Evolutionary conservation across 176 grass and related monocot species (phyloP), one percentile per base, ranked within the genome.

Genomic region (Saccharum spontaneum): DNA sequence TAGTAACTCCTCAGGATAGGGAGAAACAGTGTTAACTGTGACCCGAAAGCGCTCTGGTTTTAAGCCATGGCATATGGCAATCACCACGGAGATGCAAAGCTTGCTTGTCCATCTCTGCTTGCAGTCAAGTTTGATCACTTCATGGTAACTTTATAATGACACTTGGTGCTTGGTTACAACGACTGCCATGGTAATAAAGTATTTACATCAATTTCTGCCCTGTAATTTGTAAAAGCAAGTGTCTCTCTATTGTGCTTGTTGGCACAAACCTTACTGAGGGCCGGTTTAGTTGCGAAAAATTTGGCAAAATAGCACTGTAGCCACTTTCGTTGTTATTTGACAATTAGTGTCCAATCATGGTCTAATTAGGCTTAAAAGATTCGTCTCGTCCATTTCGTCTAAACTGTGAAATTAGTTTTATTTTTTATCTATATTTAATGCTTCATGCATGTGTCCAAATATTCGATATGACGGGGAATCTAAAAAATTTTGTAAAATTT

Each of bases 221-320:
- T 16, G 9, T 62, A 59, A 69, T 13, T 6, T 49, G 38, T 57
- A 44, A 30, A 67, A 67, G 49, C 10, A 75, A 62, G 54, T n/a
- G n/a, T 44, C 22, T 83, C 74, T 37, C 74, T 73, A 75, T 87
- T 49, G 0, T 74, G 69, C 75, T 8, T 83, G 10, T 59, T 86
- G 68, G 84, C 74, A 37, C 6, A 17, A 49, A 83, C 48, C 75
- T 69, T 83, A 73, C 80, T 90, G n/a, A n/a, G n/a, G n/a, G n/a
- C n/a, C n/a, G n/a, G n/a, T n/a, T n/a, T n/a, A n/a, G n/a, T n/a
- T n/a, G n/a, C n/a, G n/a, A n/a, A n/a, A n/a, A n/a, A n/a, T n/a
- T n/a, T n/a, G n/a, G n/a, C n/a, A n/a, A n/a, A n/a, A n/a, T n/a
- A n/a, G n/a, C n/a, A n/a, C n/a, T n/a, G n/a, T n/a, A n/a, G n/a